phyloP scores from a whole-genome alignment of 2,329 filamentous ascomycete genomes.

The Kalmusia sp. region DNA sequence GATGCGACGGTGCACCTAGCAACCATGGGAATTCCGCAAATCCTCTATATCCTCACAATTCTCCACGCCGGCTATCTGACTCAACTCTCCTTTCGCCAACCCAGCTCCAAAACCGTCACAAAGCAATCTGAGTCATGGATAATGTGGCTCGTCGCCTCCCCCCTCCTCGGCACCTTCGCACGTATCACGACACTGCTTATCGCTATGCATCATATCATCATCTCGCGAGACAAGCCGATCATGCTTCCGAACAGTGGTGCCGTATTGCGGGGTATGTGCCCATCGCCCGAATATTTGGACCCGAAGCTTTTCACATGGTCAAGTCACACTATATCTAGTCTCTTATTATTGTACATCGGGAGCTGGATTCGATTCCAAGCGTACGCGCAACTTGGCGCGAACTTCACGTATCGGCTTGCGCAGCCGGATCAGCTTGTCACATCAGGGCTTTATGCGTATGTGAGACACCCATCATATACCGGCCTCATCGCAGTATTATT shows the following conservation, averaged over 20 bases:
- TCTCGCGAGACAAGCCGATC: conserved; percentile 7
- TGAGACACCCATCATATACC: conserved; percentile 63
- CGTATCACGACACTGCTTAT: conserved; percentile 7
- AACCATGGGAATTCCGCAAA: too few species aligned
- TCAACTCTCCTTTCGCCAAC: conserved; percentile 21
- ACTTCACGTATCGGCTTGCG: conserved; percentile 62
- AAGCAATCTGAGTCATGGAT: conserved; percentile 14
- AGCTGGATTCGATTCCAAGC: conserved; percentile 45
- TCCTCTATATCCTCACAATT: conserved; percentile 6
- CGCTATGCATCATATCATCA: conserved; percentile 7
- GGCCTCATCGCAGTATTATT: conserved; percentile 49
- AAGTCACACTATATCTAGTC: background rate
- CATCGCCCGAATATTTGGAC: conserved; percentile 13
- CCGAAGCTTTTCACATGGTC: conserved; percentile 13
- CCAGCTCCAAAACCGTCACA: conserved; percentile 15
- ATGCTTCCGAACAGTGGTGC: background rate
- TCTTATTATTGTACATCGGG: conserved; percentile 12
- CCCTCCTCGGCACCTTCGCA: conserved; percentile 9
- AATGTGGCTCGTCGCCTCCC: conserved; percentile 15
- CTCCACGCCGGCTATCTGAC: conserved; percentile 19
- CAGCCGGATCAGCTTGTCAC: conserved; percentile 57
- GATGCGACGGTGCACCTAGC: too few species aligned
- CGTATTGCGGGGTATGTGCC: conserved; percentile 7
- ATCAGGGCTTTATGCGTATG: conserved; percentile 55
- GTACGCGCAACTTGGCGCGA: conserved; percentile 55